phyloP scores from a whole-genome alignment of 768 basidiomycete genomes.

The Lactarius vividus region DNA sequence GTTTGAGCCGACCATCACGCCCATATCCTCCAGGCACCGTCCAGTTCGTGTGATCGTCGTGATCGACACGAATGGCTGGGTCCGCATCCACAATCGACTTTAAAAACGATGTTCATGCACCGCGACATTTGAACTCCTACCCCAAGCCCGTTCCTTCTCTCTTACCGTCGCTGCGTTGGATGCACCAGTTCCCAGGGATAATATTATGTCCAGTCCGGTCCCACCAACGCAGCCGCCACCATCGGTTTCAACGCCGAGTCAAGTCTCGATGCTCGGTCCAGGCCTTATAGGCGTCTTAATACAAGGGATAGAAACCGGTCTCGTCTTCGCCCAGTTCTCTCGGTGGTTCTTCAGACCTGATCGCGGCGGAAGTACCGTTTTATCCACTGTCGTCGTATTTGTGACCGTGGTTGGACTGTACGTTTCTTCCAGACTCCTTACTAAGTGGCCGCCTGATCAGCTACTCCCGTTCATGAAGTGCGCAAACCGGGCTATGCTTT shows the following conservation, averaged over 20 bases:
- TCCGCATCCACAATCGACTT: background rate
- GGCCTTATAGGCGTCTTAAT: conserved; percentile 5
- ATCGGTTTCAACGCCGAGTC: background rate
- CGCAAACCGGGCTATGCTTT: conserved; percentile 11
- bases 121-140: background rate
- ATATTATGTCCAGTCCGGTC: conserved; percentile 5
- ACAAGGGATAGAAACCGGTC: conserved; percentile 11
- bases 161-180: background rate
- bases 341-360: conserved; percentile 9
- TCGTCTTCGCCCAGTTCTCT: conserved; percentile 13
- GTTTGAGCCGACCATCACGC: background rate
- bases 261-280: background rate
- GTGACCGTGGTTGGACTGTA: conserved; percentile 17
- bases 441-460: background rate
- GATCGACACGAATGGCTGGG: background rate
- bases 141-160: background rate
- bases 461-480: background rate
- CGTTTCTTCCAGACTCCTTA: background rate
- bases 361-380: background rate
- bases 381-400: conserved; percentile 1
- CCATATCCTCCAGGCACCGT: background rate
- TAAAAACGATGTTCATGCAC: background rate
- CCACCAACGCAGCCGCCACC: background rate
- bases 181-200: background rate
- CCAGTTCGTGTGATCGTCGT: background rate